Evolutionary conservation across 768 basidiomycete genomes (phyloP).

Genomic region (Boletus rubroflammeus): DNA sequence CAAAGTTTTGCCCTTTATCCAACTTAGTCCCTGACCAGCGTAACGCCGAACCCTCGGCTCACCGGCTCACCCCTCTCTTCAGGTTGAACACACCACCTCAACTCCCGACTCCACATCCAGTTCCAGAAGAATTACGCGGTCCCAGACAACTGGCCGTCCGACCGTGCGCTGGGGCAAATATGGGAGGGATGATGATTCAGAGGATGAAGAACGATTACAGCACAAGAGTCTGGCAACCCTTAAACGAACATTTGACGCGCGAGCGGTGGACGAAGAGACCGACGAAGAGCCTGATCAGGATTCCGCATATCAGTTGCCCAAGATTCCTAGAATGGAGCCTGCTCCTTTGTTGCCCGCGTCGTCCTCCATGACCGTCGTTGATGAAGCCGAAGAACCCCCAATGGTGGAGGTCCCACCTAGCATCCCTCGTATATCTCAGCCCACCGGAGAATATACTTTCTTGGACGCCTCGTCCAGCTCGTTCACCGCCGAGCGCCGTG

Average conservation of each 20-base stretch:
- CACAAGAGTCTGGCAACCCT: constrained; percentile 21
- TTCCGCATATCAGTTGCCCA: constrained; percentile 17
- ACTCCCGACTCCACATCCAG: constrained; percentile 25
- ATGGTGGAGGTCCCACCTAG: constrained; percentile 4
- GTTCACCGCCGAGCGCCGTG: constrained; percentile 39
- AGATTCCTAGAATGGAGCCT: constrained; percentile 30
- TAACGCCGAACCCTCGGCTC: constrained; percentile 29
- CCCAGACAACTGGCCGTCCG: constrained; percentile 33
- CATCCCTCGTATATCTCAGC: constrained; percentile 22
- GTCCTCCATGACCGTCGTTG: constrained; percentile 30
- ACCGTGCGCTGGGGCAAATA: constrained; percentile 35
- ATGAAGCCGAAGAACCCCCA: constrained; percentile 16
- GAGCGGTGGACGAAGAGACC: constrained; percentile 34
- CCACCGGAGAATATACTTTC: constrained; percentile 33
- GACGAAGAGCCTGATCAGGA: constrained; percentile 30
- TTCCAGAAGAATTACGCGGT: constrained; percentile 31
- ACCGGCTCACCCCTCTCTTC: constrained; percentile 17
- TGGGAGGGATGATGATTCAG: constrained; percentile 28
- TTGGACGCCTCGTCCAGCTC: constrained; percentile 35
- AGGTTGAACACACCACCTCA: constrained; percentile 21
- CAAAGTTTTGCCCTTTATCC: constrained; percentile 30
- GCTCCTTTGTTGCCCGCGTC: constrained; percentile 22
- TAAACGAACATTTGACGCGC: constrained; percentile 34
- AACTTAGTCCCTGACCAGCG: constrained; percentile 25
- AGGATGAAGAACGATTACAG: constrained; percentile 18